A percentile compares a stretch with the other conserved stretches of the same genome.
phyloP scores from a whole-genome alignment of 495 filamentous ascomycete species.

The Podospora comata region DNA sequence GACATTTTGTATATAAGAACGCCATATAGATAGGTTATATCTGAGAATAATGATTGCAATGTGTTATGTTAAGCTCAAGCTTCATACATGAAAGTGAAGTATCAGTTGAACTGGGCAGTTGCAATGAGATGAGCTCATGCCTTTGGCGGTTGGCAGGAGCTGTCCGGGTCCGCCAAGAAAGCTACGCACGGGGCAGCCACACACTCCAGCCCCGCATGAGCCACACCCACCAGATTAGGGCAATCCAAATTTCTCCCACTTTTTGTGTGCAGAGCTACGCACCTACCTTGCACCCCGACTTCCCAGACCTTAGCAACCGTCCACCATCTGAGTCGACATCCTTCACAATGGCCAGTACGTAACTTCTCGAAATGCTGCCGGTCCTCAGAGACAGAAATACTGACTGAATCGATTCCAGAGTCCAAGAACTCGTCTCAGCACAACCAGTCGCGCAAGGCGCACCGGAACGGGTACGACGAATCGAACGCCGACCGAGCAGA shows the following conservation, averaged over 20 bases:
- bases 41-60: neutral
- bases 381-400: slow-evolving; percentile 14
- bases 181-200: slow-evolving; percentile 19
- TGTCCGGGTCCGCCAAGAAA: neutral
- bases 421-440: slow-evolving; percentile 99
- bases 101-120: neutral
- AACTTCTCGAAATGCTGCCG: neutral
- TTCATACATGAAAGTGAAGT: neutral
- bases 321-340: slow-evolving; percentile 34
- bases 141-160: neutral
- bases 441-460: slow-evolving; percentile 94
- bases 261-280: slow-evolving; percentile 30
- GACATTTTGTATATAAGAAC: neutral
- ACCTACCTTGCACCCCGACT: slow-evolving; percentile 23
- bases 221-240: slow-evolving; percentile 33
- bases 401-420: slow-evolving; percentile 53
- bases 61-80: neutral
- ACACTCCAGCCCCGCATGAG: slow-evolving; percentile 22
- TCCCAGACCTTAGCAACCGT: slow-evolving; percentile 27
- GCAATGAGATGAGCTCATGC: neutral
- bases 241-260: slow-evolving; percentile 31
- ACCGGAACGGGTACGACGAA: slow-evolving; percentile 86
- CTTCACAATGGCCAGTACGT: slow-evolving; percentile 53
- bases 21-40: slow-evolving; percentile 12
- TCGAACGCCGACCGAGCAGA: slow-evolving; percentile 9